Base-by-base conservation (phyloP, 2,329 filamentous ascomycete genomes). In the Mariannaea elegans region DNA sequence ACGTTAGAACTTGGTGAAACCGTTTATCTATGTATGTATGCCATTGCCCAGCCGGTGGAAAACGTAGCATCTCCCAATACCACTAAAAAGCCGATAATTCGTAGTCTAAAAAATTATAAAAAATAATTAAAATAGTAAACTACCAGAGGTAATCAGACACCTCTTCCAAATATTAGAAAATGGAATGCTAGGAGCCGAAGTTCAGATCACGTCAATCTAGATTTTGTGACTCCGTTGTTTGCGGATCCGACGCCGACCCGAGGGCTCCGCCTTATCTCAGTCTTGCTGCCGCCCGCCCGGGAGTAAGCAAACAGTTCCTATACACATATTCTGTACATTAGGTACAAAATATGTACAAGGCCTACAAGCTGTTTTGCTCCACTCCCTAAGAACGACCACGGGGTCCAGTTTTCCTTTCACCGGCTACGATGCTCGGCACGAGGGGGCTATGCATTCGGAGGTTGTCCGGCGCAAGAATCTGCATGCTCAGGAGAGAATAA, bases 401-500 rank as follows among this genome's bases (percentile, higher is more conserved):
- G 47, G 38, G 46, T 56, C 46, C 54, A 45, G 13, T 56, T 45
- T 56, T 50, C 45, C 38, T 45, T 2, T 45, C 29, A 38, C 47
- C 47, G 48, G 54, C 39, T 57, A 57, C 56, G 44, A 44, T 36
- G 29, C 49, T 59, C 56, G 49, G 56, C 38, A 53, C 24, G 16
- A 21, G 49, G 49, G 27, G 44, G 31, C 23, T 32, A 24, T 21
- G 56, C 50, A 49, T 45, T 54, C 56, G 56, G 56, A 59, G 44
- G 44, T 55, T 59, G 56, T 27, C 56, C 56, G 50, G 56, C 21
- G 41, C 41, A n/a, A 24, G 6, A 2, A n/a, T 21, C 34, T 39
- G 55, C 41, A 42, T 29, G 9, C 16, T 36, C 14, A 39, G 48
- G 29, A 16, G 23, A 18, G 45, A 34, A 47, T 27, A 19, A 42